Percentiles rank a stretch among this genome's conserved stretches.
Conservation (phyloP, 768 basidiomycete species). For the Boletus rex-veris region DNA sequence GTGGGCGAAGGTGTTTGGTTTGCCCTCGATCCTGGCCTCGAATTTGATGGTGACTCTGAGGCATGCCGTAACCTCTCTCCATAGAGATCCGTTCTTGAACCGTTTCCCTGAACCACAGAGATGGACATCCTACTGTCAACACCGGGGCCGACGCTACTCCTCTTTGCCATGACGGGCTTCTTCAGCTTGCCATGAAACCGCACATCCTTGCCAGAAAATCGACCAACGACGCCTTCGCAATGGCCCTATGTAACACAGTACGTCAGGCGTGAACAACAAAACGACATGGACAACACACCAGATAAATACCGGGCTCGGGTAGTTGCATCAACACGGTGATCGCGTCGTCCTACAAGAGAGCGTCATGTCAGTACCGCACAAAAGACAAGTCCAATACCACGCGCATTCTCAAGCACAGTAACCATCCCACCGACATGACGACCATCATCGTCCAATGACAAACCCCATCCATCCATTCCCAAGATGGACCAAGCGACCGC, state of each 20-base stretch:
- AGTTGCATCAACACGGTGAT: slow-evolving; percentile 77
- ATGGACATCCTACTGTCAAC: slow-evolving; percentile 17
- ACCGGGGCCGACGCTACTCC: slow-evolving; percentile 28
- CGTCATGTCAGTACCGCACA: slow-evolving; percentile 6
- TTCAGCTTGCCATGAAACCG: slow-evolving; percentile 73
- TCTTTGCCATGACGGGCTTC: slow-evolving; percentile 74
- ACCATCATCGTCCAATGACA: background rate
- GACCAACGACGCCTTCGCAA: slow-evolving; percentile 84
- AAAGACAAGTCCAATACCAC: background rate
- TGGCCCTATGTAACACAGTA: slow-evolving; percentile 53
- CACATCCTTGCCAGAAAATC: slow-evolving; percentile 62
- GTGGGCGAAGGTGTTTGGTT: slow-evolving; percentile 19
- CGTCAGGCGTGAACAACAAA: background rate
- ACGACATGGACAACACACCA: slow-evolving; percentile 45
- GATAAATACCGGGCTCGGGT: slow-evolving; percentile 50
- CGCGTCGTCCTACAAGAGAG: slow-evolving; percentile 61
- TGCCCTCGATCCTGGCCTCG: slow-evolving; percentile 17
- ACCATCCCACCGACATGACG: background rate
- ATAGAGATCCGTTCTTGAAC: background rate
- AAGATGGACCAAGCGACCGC: too few relatives aligned
- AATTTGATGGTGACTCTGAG: slow-evolving; percentile 18
- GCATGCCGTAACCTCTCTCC: slow-evolving; percentile 5
- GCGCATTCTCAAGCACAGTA: background rate
- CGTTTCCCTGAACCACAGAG: slow-evolving; percentile 13
- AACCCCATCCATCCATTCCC: too few relatives aligned